Conservation (phyloP, 768 basidiomycete genomes). For the Tulasnella sp. region DNA sequence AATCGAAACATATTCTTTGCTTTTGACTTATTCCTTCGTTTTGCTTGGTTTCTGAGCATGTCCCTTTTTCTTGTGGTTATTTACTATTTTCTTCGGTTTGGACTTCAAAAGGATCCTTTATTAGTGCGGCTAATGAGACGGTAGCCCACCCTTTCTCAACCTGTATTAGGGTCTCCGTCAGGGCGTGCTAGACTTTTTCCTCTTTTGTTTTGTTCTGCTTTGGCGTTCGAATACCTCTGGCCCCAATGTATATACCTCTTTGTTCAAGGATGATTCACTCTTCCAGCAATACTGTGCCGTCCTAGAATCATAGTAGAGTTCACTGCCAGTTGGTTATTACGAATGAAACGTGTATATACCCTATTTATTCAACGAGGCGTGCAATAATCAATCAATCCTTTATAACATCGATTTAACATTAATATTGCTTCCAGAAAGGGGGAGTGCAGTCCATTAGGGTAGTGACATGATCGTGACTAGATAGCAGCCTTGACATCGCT, state of each 20-base stretch:
- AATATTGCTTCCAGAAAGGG: no score
- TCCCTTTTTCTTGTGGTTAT: neutral
- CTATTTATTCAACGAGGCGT: no score
- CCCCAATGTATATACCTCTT: neutral
- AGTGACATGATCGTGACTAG: neutral
- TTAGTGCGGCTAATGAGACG: neutral
- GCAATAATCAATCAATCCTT: no score
- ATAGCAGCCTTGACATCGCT: neutral
- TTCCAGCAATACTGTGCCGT: neutral
- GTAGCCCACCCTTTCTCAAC: neutral
- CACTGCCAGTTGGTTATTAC: neutral
- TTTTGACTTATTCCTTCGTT: constrained; percentile 10
- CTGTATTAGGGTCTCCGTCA: neutral
- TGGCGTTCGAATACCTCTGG: neutral
- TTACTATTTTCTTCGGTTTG: neutral
- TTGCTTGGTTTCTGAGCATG: neutral
- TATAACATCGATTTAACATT: no score
- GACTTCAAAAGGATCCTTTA: neutral
- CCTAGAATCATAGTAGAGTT: neutral
- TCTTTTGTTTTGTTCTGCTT: neutral
- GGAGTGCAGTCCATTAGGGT: neutral
- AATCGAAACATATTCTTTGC: neutral
- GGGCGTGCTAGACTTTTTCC: neutral
- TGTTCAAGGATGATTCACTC: neutral
- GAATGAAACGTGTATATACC: no score